Evolutionary conservation across 371 early-diverging fungal genomes (phyloP).

Genomic region (Mortierella sp.): DNA sequence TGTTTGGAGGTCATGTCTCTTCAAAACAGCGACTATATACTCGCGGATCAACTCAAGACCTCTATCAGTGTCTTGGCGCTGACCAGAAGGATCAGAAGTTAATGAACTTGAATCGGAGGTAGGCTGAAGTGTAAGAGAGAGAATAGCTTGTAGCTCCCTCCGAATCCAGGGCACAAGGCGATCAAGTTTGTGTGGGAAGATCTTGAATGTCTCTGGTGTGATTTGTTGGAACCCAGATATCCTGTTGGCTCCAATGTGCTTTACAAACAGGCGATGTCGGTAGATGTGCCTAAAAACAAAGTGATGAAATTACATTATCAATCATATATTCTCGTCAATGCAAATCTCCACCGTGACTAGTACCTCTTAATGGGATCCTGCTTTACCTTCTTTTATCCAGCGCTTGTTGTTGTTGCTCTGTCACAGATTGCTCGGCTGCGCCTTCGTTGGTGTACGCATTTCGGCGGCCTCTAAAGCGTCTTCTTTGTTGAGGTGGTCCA

Average conservation of each 20-base stretch:
- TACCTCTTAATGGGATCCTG: background rate
- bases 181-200: slow-evolving; percentile 33
- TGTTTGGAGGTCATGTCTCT: slow-evolving; percentile 45
- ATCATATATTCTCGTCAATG: no score
- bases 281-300: slow-evolving; percentile 26
- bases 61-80: slow-evolving; percentile 13
- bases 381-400: slow-evolving; percentile 40
- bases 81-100: background rate
- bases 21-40: slow-evolving; percentile 46
- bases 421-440: slow-evolving; percentile 17
- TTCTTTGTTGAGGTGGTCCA: slow-evolving; percentile 36
- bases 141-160: slow-evolving; percentile 43
- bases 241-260: slow-evolving; percentile 48
- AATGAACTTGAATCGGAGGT: background rate
- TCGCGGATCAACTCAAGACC: slow-evolving; percentile 48
- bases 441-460: background rate
- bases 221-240: slow-evolving; percentile 43
- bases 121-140: background rate
- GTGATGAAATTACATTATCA: no score
- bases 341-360: no score
- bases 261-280: slow-evolving; percentile 34
- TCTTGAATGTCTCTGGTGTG: slow-evolving; percentile 40
- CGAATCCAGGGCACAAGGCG: slow-evolving; percentile 53
- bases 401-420: slow-evolving; percentile 31
- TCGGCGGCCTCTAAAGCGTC: slow-evolving; percentile 7